Evolutionary conservation across 2,329 filamentous ascomycete species (phyloP).

Genomic region (Aspergillus brunneoviolaceus): DNA sequence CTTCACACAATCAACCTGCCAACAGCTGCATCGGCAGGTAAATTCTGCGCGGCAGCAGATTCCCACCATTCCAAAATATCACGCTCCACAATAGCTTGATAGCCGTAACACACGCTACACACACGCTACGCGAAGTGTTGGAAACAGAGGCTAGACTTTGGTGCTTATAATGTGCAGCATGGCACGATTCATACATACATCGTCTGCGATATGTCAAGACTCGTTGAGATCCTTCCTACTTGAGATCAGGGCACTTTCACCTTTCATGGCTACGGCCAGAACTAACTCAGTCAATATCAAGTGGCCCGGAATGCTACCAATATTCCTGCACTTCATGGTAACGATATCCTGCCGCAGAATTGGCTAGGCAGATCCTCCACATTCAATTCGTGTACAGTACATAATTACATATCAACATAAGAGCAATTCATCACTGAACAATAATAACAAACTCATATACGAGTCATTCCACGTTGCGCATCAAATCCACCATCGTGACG

Average conservation of each 20-base stretch:
- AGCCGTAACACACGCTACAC: background rate
- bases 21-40: background rate
- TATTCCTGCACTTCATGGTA: background rate
- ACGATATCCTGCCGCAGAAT: background rate
- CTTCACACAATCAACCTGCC: background rate
- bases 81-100: background rate
- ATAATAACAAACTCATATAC: background rate
- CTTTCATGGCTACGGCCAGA: background rate
- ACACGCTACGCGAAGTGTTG: background rate
- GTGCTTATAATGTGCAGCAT: no score
- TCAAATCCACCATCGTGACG: background rate
- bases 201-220: no score
- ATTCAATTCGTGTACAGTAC: background rate
- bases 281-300: no score
- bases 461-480: background rate
- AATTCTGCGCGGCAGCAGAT: background rate
- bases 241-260: background rate
- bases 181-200: no score
- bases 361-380: background rate
- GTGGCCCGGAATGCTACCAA: background rate
- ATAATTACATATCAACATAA: background rate
- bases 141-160: no score
- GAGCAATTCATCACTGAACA: background rate
- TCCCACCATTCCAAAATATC: background rate
- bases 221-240: no score